These are phyloP conservation scores for Sclerotinia nivalis DNA, from an alignment of 2,329 filamentous ascomycete species.

Conservation along the genomic window DNA sequence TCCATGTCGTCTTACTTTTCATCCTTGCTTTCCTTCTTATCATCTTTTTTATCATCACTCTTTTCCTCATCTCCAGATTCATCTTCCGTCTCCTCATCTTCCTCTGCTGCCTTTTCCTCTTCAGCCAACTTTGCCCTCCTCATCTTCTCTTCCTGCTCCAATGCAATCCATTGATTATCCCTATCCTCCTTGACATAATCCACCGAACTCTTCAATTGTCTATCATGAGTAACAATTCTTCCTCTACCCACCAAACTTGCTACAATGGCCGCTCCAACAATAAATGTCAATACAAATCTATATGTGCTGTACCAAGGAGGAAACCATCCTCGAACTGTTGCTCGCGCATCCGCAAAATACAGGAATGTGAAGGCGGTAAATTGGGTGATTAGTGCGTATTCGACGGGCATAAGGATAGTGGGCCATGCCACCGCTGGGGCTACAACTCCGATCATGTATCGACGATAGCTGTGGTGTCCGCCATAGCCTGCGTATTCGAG, in stretches of 20 bases:
- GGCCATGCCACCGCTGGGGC: slow-evolving; percentile 86
- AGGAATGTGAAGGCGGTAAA: slow-evolving; percentile 82
- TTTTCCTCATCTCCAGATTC: slow-evolving; percentile 40
- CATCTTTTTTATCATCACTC: slow-evolving; percentile 43
- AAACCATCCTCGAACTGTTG: slow-evolving; percentile 72
- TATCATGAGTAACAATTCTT: slow-evolving; percentile 48
- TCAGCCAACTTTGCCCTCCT: slow-evolving; percentile 28
- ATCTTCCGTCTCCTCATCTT: slow-evolving; percentile 25
- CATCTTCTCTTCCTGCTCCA: slow-evolving; percentile 39
- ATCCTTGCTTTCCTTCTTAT: slow-evolving; percentile 22
- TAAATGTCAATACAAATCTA: slow-evolving; percentile 87
- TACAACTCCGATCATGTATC: slow-evolving; percentile 80
- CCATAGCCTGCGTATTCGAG: slow-evolving; percentile 76
- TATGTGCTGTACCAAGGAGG: slow-evolving; percentile 86
- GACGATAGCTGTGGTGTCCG: slow-evolving; percentile 68
- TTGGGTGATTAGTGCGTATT: slow-evolving; percentile 82
- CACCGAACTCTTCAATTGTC: slow-evolving; percentile 38
- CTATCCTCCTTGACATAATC: slow-evolving; percentile 38
- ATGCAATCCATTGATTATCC: slow-evolving; percentile 37
- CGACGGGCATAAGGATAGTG: slow-evolving; percentile 78
- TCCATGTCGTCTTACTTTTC: slow-evolving; percentile 24
- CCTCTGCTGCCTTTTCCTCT: slow-evolving; percentile 29
- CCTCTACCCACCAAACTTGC: slow-evolving; percentile 79
- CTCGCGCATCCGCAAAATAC: slow-evolving; percentile 81
- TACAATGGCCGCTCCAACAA: slow-evolving; percentile 82